These are phyloP conservation scores for Stagonosporopsis vannaccii DNA, from an alignment of 2,329 filamentous ascomycete genomes.

Conservation along the genomic window DNA sequence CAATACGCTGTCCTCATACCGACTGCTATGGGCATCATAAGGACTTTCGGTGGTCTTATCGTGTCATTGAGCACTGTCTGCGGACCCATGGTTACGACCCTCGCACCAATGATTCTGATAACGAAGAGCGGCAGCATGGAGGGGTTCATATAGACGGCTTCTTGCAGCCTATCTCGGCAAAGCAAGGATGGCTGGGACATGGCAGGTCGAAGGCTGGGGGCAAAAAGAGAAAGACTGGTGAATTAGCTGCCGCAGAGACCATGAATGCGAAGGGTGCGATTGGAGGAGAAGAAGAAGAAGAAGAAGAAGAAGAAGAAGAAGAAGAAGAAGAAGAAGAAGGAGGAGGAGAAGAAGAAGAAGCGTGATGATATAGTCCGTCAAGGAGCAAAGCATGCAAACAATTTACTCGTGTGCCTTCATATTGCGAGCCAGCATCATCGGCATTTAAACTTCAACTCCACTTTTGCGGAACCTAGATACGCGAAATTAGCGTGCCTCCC, in stretches of 20 bases:
- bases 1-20: constrained; percentile 43
- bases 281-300: neutral
- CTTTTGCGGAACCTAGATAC: neutral
- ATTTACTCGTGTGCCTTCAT: neutral
- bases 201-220: constrained; percentile 32
- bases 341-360: neutral
- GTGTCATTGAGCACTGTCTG: constrained; percentile 55
- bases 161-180: constrained; percentile 60
- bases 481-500: constrained; percentile 7
- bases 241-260: neutral
- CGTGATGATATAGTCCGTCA: neutral
- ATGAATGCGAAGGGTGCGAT: neutral
- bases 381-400: neutral
- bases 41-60: constrained; percentile 35
- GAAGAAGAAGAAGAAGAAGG: neutral
- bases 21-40: constrained; percentile 39
- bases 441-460: neutral
- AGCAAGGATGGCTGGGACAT: constrained; percentile 38
- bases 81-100: constrained; percentile 55
- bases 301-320: neutral
- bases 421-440: neutral
- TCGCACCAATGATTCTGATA: constrained; percentile 53
- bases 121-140: constrained; percentile 59
- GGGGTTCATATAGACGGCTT: constrained; percentile 75
- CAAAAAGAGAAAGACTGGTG: constrained; percentile 13